Conservation (phyloP, 768 basidiomycete genomes). For the Trametes elegans region DNA sequence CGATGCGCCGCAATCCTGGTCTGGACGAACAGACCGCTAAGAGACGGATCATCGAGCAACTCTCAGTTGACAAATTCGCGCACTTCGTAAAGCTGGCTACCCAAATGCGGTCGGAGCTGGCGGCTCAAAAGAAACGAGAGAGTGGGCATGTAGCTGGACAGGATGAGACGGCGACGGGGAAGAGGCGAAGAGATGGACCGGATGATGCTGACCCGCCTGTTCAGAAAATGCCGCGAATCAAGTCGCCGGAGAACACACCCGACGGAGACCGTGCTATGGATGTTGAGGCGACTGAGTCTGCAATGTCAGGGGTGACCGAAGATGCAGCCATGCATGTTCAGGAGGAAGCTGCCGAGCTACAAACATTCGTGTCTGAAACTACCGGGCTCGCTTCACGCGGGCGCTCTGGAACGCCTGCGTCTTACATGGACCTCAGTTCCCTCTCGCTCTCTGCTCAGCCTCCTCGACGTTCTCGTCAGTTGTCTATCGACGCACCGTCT, state of each 20-base stretch:
- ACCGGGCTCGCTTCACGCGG: neutral
- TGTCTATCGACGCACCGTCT: neutral
- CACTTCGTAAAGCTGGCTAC: conserved; percentile 22
- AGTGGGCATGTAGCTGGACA: neutral
- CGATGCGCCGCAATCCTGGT: conserved; percentile 4
- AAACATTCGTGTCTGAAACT: neutral
- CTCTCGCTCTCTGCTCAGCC: neutral
- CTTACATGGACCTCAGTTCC: neutral
- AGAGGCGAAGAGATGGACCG: neutral
- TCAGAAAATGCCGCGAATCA: neutral
- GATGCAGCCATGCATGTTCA: neutral
- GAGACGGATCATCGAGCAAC: conserved; percentile 4
- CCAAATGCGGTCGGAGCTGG: conserved; percentile 15
- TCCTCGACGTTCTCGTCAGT: neutral
- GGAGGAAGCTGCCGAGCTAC: neutral
- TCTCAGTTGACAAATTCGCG: conserved; percentile 21
- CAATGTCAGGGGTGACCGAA: neutral
- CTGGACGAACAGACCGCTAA: conserved; percentile 14
- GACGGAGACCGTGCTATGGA: too few relatives aligned
- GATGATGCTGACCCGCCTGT: neutral
- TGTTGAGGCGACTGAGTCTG: neutral
- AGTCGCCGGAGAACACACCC: neutral
- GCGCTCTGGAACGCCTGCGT: neutral
- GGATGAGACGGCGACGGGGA: neutral
- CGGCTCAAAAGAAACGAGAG: neutral